Base-by-base conservation (phyloP, 2,329 filamentous ascomycete genomes). In the Balansia obtecta region DNA sequence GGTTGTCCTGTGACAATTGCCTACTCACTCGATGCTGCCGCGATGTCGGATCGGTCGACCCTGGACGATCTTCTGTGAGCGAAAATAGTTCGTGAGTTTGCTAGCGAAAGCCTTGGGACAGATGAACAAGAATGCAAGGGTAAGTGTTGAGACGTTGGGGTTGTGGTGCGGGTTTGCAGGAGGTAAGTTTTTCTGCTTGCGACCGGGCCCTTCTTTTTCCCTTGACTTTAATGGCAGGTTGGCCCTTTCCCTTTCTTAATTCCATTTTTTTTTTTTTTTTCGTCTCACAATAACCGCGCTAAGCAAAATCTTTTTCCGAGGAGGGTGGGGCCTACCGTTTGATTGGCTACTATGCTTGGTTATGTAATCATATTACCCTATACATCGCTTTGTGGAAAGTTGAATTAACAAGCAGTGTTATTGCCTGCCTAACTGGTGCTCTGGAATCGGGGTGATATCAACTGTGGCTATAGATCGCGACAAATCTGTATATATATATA, bases 121-220 rank as follows among this genome's bases (percentile, higher is more conserved):
- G 60, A 59, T 50, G 50, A 11, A 59, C 55, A 51, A 27, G 61
- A 63, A 55, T 61, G 61, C 57, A 57, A 52, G 53, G 58, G 18
- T 43, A 50, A 44, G 18, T 41, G 46, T 42, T 44, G 49, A 52
- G 41, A n/a, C 46, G 51, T 52, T 49, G 44, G 15, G 13, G 49
- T 51, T 53, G 48, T 41, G 51, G 48, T 41, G 46, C 49, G 48
- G 39, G 34, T 57, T 56, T 58, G 56, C 53, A 58, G 55, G 53
- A 62, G 59, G 47, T 54, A 62, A 56, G 58, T 38, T 37, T 15
- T 40, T 39, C 37, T 30, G 18, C 27, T 52, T 51, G 54, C 49
- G 51, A 27, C 52, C 51, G 49, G 37, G 45, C 48, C 32, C 54
- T 57, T 59, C 59, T 59, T 58, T 58, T 56, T 52, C 38, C 48